phyloP scores from a whole-genome alignment of 1,284 basidiomycete genomes.

The Trametes hirsuta region DNA sequence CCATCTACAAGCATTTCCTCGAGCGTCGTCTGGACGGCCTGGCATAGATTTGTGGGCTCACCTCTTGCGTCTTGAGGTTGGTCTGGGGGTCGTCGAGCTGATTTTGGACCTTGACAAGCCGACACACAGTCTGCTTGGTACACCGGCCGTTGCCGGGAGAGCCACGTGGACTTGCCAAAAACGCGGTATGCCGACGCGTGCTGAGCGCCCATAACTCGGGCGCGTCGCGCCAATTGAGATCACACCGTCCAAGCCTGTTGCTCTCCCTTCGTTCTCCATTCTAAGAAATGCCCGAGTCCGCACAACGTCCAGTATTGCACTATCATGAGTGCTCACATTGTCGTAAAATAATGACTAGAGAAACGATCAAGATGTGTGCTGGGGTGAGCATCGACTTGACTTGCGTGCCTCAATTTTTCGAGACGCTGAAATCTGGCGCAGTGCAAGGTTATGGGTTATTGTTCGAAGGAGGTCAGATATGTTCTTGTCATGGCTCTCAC shows the following conservation, averaged over 20 bases:
- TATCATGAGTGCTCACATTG: conserved; percentile 12
- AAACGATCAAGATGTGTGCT: conserved; percentile 19
- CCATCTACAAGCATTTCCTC: conserved; percentile 4
- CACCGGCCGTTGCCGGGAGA: conserved; percentile 12
- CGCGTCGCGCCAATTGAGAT: not conserved
- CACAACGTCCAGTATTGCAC: not conserved
- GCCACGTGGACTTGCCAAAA: conserved; percentile 8
- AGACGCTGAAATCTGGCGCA: not conserved
- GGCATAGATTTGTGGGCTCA: conserved; percentile 25
- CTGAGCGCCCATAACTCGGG: conserved; percentile 1
- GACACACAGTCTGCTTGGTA: conserved; percentile 10
- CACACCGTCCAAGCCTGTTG: not conserved
- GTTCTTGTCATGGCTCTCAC: not conserved
- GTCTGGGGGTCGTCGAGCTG: conserved; percentile 34
- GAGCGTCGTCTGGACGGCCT: conserved; percentile 17
- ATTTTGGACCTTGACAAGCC: conserved; percentile 21
- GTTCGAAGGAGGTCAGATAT: conserved; percentile 15
- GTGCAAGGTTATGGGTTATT: conserved; percentile 24
- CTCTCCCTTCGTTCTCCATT: too few relatives aligned
- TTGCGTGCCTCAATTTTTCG: not conserved
- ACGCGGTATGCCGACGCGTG: conserved; percentile 1
- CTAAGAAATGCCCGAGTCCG: not conserved
- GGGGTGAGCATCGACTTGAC: not conserved
- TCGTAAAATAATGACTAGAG: not conserved
- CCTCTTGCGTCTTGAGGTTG: conserved; percentile 39